phyloP scores from a whole-genome alignment of 2,329 filamentous ascomycete genomes.

The Aplosporella prunicola region DNA sequence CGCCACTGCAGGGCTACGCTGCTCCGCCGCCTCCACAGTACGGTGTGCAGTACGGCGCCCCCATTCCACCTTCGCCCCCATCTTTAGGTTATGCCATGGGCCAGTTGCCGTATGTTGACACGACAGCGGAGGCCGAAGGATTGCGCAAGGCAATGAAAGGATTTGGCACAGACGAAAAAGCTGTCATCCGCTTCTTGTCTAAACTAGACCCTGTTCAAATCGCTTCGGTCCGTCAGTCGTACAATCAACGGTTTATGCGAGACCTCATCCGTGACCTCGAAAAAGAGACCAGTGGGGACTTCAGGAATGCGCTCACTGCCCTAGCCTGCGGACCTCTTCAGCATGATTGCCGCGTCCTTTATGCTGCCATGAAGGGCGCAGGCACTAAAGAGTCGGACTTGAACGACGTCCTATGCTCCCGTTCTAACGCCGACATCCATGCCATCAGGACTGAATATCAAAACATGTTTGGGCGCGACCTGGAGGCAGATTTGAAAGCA shows the following conservation, averaged over 20 bases:
- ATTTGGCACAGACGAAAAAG: constrained; percentile 78
- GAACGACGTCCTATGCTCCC: constrained; percentile 74
- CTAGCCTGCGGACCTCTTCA: constrained; percentile 69
- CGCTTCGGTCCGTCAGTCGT: constrained; percentile 49
- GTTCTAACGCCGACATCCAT: constrained; percentile 77
- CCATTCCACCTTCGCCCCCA: constrained; percentile 50
- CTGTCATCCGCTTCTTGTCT: constrained; percentile 60
- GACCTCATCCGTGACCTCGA: constrained; percentile 67
- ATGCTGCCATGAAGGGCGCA: constrained; percentile 62
- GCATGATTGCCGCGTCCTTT: constrained; percentile 62
- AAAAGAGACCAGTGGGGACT: constrained; percentile 65
- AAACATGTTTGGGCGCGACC: constrained; percentile 52
- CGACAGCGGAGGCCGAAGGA: constrained; percentile 56
- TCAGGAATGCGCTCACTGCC: constrained; percentile 64
- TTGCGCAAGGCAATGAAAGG: constrained; percentile 84
- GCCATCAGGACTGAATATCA: constrained; percentile 78
- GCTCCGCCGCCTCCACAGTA: constrained; percentile 17
- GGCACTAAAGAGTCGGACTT: constrained; percentile 82
- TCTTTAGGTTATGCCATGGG: constrained; percentile 66
- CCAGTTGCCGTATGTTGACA: constrained; percentile 56
- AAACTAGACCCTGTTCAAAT: constrained; percentile 72
- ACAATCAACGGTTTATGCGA: constrained; percentile 53
- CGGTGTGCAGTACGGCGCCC: constrained; percentile 28
- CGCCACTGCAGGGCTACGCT: constrained; percentile 28
- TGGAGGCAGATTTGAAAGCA: constrained; percentile 63